Base-by-base conservation (phyloP, 2,329 filamentous ascomycete species). In the Gaeumannomyces tritici region DNA sequence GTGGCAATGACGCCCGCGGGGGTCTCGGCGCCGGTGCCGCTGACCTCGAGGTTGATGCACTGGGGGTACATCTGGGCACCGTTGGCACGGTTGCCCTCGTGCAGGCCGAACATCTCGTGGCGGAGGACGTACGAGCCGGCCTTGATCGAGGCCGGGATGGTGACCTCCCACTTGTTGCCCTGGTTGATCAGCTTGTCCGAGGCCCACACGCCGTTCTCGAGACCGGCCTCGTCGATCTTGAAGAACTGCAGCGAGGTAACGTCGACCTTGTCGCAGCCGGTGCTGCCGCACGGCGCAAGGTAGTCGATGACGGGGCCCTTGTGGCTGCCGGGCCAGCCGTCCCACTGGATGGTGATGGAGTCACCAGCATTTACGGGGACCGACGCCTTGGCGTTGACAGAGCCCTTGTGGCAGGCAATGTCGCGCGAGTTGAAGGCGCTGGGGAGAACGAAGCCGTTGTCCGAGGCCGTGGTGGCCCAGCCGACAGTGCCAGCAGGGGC, bases 281-380 rank as follows among this genome's bases (percentile, higher is more conserved):
- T 61, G 6, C 21, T n/a, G 60, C 51, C 51, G 59, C 65, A 65
- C 55, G 31, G 1, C 15, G 86, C 86, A 21, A 88, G 74, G 75
- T 88, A 89, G 71, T 81, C 81, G 65, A 89, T 79, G 67, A 89
- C 80, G 11, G 86, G 85, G 0, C 81, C 77, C 42, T 76, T 66
- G 70, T 81, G 79, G 29, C 69, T 72, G 0, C 72, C 72, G 51
- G 77, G 76, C 78, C 77, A 80, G 1, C 65, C 67, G 29, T 67
- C 72, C 78, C 78, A 80, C 59, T 74, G 69, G 61, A 79, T 68
- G 33, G 67, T 73, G 60, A 80, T 69, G 63, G 70, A 73, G 64
- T 73, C 72, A 11, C 78, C 78, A 29, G 78, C 77, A 2, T 70
- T 61, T 9, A 79, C 73, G 11, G 55, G 21, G 12, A 57, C 33